Conservation (phyloP, 2,329 filamentous ascomycete species). For the Bipolaris gigantea region DNA sequence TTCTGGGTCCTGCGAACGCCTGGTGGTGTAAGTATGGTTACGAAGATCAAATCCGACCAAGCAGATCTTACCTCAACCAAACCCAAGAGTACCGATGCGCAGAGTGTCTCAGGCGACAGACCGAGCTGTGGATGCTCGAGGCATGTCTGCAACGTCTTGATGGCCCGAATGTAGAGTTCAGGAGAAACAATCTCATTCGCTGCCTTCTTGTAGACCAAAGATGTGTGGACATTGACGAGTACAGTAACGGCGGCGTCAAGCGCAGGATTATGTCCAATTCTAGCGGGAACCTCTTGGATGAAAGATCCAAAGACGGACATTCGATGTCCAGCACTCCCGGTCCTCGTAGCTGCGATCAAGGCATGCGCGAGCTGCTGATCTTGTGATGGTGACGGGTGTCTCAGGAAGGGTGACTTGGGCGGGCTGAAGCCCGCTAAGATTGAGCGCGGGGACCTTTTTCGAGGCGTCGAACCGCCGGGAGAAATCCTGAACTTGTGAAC, state of each 20-base stretch:
- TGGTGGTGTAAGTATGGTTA: constrained; percentile 4
- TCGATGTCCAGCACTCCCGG: constrained; percentile 33
- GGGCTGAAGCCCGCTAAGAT: constrained; percentile 18
- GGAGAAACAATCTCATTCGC: constrained; percentile 30
- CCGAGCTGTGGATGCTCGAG: constrained; percentile 34
- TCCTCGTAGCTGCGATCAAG: constrained; percentile 28
- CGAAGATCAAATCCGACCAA: neutral
- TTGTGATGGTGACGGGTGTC: constrained; percentile 31
- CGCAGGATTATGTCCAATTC: constrained; percentile 38
- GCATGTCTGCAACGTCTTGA: constrained; percentile 32
- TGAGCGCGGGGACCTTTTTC: constrained; percentile 14
- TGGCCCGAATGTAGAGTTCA: constrained; percentile 35
- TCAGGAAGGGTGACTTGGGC: constrained; percentile 19
- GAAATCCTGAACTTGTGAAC: constrained; percentile 35
- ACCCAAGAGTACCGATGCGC: constrained; percentile 37
- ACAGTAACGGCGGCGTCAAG: constrained; percentile 39
- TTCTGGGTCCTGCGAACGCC: constrained; percentile 38
- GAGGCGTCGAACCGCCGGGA: constrained; percentile 3
- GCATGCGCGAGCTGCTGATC: constrained; percentile 34
- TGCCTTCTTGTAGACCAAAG: constrained; percentile 28
- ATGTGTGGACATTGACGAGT: constrained; percentile 33
- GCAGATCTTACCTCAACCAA: constrained; percentile 33
- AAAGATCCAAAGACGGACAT: constrained; percentile 40
- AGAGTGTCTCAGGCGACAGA: constrained; percentile 40
- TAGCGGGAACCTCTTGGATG: constrained; percentile 33